Base-by-base conservation (phyloP, 2,329 filamentous ascomycete genomes). In the Aspergillus japonicus region DNA sequence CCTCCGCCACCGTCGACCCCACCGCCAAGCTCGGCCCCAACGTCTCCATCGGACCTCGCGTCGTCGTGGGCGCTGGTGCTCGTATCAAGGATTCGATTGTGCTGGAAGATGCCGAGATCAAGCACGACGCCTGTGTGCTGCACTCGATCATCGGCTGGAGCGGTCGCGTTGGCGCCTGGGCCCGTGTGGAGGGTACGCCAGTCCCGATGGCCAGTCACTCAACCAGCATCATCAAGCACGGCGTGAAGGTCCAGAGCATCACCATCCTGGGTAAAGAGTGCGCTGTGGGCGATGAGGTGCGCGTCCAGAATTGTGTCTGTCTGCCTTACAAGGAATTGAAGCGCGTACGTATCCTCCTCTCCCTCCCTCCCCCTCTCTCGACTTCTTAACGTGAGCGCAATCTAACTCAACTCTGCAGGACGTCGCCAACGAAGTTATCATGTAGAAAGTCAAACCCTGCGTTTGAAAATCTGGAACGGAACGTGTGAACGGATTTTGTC, bases 211-310 rank as follows among this genome's bases (percentile, higher is more conserved):
- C 85, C 55, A 96, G 90, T 81, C 94, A 98, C 81, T 90, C 87
- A 56, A 98, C 94, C 14, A 96, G 90, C 79, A 92, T 98, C 70
- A 84, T 98, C 77, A 98, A 97, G 86, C 96, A 97, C 72, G 95
- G 95, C 54, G 88, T 98, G 78, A 98, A 98, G 83, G 95, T 99
- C 54, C 95, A 98, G 83, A 96, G 92, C 77, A 95, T 98, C 73
- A 98, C 94, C 50, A 99, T 98, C 67, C 79, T 99, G 64, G 94
- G 94, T 74, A 97, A 98, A 83, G 95, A 99, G 78, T 98, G 94
- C 72, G 87, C 83, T 58, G 95, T 98, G 31, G 92, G 89, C 4
- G 95, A 99, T 70, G 95, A 98, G 78, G 89, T 98, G 11, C 87
- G 92, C 64, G 92, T 99, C 69, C 94, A 98, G 81, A 98, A 99